A percentile compares a stretch with the other conserved stretches of the same genome.
These are phyloP conservation scores for Fusarium sp. DNA, from an alignment of 2,329 filamentous ascomycete species.

Conservation along the genomic window DNA sequence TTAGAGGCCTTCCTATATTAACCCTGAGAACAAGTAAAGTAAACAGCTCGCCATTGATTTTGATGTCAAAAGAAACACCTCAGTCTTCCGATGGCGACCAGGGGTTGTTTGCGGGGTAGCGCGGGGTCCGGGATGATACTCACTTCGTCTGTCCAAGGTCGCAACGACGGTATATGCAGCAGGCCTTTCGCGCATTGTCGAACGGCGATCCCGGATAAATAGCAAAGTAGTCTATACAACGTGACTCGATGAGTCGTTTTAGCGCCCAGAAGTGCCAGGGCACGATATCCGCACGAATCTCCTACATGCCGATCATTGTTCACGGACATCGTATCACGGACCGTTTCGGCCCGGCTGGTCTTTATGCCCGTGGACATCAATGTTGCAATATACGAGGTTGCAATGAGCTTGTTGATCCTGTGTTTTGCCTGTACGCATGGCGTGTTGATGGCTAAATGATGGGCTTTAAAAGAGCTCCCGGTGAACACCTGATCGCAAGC, in stretches of 20 bases:
- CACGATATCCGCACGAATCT: constrained; percentile 12
- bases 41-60: background rate
- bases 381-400: background rate
- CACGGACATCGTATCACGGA: background rate
- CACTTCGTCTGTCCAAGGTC: background rate
- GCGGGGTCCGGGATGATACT: constrained; percentile 2
- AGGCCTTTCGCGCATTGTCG: background rate
- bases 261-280: background rate
- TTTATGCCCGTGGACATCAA: background rate
- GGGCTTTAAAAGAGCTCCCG: background rate
- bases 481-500: background rate
- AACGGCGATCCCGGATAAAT: background rate
- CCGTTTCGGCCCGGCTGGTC: background rate
- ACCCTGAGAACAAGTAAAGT: no score
- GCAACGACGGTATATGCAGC: background rate
- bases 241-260: background rate
- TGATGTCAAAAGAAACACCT: background rate
- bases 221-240: background rate
- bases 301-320: background rate
- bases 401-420: background rate
- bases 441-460: background rate
- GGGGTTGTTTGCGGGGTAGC: constrained; percentile 9
- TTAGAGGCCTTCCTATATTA: no score
- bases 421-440: no score
- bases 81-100: background rate